Base-by-base conservation (phyloP, 306 rosid species). In the Lablab purpureus region DNA sequence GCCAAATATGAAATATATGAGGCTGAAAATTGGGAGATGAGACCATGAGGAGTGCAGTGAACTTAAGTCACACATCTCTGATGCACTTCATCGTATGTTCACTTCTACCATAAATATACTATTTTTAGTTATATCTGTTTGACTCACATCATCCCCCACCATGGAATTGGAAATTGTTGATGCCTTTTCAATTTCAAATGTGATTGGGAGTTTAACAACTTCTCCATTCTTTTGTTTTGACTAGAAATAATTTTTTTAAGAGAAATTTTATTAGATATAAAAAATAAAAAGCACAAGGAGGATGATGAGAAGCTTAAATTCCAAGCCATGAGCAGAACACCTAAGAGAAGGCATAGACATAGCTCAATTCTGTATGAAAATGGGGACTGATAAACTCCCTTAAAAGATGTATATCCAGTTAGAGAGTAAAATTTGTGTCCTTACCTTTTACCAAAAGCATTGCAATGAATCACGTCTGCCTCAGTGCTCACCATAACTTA, bases 21-120 rank as follows among this genome's bases (percentile, higher is more conserved):
- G 43, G 45, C 21, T 19, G 41, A 23, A 54, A 54, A 68, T 75
- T 67, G 64, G 74, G 15, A 67, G 73, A 49, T 49, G 46, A 59
- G 46, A 18, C 62, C 30, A 36, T 19, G 21, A 23, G 82, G 43
- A 49, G 46, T 25, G 14, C 50, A 21, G 40, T 71, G 54, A 43
- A 60, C 60, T 52, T 30, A 30, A 62, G 41, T 34, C 56, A 51
- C 60, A 14, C 69, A 43, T 74, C 36, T 75, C 14, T 13, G 1
- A 7, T 28, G 56, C 49, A 80, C 62, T 73, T 56, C 21, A 2
- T 60, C 60, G 19, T 7, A 17, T 32, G 25, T n/a, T 30, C 47
- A 37, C 67, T 37, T 45, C 51, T 10, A 4, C 7, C 17, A 46
- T 45, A 49, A 73, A 50, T 67, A 64, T 45, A 23, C 67, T 52